Base-by-base conservation (phyloP, 495 filamentous ascomycete species). In the Aspergillus ostianus region DNA sequence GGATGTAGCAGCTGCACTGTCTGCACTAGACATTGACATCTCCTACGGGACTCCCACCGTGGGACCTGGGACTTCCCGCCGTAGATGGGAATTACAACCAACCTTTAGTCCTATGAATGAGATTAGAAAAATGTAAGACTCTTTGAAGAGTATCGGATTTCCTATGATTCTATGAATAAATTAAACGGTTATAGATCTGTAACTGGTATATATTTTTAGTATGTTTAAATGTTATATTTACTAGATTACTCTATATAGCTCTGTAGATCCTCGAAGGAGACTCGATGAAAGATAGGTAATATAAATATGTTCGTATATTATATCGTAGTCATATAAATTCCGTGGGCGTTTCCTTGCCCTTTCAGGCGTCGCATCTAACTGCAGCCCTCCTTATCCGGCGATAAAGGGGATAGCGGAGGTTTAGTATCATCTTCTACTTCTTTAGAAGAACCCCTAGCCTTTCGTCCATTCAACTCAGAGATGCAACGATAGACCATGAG, bases 31-130 rank as follows among this genome's bases (percentile, higher is more conserved):
- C n/a, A n/a, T n/a, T n/a, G n/a, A n/a, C n/a, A n/a, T n/a, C n/a
- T 53, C 51, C 51, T 26, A 53, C 51, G 51, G 51, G 51, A 53
- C 51, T 53, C 51, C 51, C 51, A 53, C 51, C 51, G 10, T 53
- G 51, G 51, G 51, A 53, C 51, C 10, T 27, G 51, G 51, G 23
- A 53, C 13, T 53, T 53, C 51, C 51, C 51, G 51, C 10, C 29
- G 26, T 53, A 17, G 51, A 53, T 4, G 51, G 51, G 51, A 53
- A n/a, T 30, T 53, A 26, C 27, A 26, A 53, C 51, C 36, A 53
- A 53, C 1, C 51, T 53, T 53, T 53, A 29, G 51, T 53, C 51
- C 51, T 21, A 32, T 53, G 19, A 21, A 12, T 21, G 27, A 21
- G 51, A 53, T 21, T 53, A 32, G 23, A 53, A 52, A 47, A 12